Conservation (phyloP, 2,329 filamentous ascomycete species). For the Sporothrix brunneoviolacea region DNA sequence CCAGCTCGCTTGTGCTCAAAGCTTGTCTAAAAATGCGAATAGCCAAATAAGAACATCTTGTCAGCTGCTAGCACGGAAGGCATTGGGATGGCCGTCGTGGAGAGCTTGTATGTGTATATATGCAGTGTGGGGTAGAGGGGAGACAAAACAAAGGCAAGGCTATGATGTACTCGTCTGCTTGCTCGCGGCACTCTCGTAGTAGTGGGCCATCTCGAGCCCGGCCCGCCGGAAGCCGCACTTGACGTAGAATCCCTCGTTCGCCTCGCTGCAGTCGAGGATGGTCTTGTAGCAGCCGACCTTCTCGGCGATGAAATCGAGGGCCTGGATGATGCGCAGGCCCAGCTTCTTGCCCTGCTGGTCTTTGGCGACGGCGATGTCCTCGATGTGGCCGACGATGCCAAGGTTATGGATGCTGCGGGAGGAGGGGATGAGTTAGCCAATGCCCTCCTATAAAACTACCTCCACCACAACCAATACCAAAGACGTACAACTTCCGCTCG, state of each 20-base stretch:
- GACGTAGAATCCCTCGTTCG: conserved; percentile 95
- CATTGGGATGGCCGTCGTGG: no score
- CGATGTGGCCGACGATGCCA: conserved; percentile 86
- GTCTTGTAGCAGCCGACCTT: conserved; percentile 94
- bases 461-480: no score
- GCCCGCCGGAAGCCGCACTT: conserved; percentile 94
- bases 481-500: conserved; percentile 87
- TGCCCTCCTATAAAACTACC: no score
- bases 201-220: conserved; percentile 94
- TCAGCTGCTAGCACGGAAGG: no score
- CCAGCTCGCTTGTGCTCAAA: neutral
- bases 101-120: no score
- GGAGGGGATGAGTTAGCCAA: neutral
- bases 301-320: conserved; percentile 80
- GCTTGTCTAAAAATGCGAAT: conserved; percentile 3
- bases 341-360: conserved; percentile 98
- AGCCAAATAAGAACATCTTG: no score
- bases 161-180: conserved; percentile 21
- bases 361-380: conserved; percentile 92
- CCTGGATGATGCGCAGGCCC: conserved; percentile 86
- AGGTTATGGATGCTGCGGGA: conserved; percentile 64
- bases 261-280: conserved; percentile 92
- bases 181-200: conserved; percentile 56
- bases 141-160: neutral
- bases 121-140: neutral